Base-by-base conservation (phyloP, 306 rosid genomes). In the Lathyrus sativus region DNA sequence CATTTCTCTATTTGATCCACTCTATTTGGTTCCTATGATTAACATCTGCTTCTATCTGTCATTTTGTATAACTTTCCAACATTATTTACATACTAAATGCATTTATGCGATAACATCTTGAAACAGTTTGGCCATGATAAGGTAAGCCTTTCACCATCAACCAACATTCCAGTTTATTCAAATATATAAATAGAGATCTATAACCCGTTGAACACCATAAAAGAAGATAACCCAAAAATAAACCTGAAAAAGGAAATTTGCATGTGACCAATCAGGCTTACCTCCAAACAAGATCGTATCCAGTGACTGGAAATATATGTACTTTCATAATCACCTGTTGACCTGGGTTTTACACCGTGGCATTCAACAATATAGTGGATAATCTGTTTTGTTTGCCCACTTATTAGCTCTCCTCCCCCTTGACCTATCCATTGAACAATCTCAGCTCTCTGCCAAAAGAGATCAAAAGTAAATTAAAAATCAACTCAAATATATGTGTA, bases 271-370 rank as follows among this genome's bases (percentile, higher is more conserved):
- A 42, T 59, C 56, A 76, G 53, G 46, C 77, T 74, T 79, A 93
- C 98, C 91, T 90, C 91, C 73, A 93, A 83, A 81, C 96, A 90
- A 38, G 90, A 88, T 56, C 96, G 88, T 75, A 93, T 80, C 98
- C 98, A 88, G 44, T 93, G 98, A 76, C 95, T 90, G 67, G 98
- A 93, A 74, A 93, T 74, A 37, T 67, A 72, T 1, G 71, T 72
- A 71, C 76, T 78, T 65, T 41, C 86, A 22, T 69, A 56, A 70
- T 65, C 72, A 35, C 61, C 79, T 6, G 54, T 46, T 68, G 71
- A 65, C 53, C 43, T 81, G 41, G 85, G 80, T 61, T 65, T 74
- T 61, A 55, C 81, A 58, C 98, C 97, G 76, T 93, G 98, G 76
- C 95, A 79, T 78, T 85, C 97, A 67, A 93, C 74, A 49, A 65